Evolutionary conservation across 2,329 filamentous ascomycete genomes (phyloP).

Genomic region (Penicillium paneum): DNA sequence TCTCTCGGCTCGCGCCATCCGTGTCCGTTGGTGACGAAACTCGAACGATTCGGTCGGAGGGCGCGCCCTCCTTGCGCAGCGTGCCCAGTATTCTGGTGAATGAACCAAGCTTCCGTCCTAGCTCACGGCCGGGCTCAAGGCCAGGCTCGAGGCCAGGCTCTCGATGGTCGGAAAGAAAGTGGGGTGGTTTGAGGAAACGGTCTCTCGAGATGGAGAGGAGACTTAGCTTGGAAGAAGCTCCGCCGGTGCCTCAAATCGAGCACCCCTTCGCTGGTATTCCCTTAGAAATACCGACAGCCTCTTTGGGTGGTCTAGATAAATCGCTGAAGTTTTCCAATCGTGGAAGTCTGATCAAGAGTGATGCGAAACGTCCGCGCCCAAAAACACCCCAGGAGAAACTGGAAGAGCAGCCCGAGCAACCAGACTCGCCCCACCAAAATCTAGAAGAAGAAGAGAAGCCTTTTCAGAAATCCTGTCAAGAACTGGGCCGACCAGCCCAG

Average conservation of each 20-base stretch:
- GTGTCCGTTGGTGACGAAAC: slow-evolving; percentile 12
- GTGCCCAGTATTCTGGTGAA: slow-evolving; percentile 43
- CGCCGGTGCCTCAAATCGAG: slow-evolving; percentile 35
- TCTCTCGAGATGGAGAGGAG: slow-evolving; percentile 35
- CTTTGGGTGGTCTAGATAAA: slow-evolving; percentile 52
- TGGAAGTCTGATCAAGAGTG: slow-evolving; percentile 58
- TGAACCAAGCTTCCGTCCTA: slow-evolving; percentile 30
- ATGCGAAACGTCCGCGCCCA: slow-evolving; percentile 29
- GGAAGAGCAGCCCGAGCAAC: slow-evolving; percentile 7
- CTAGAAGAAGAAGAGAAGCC: slow-evolving; percentile 4
- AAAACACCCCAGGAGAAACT: slow-evolving; percentile 29
- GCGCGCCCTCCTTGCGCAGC: slow-evolving; percentile 31
- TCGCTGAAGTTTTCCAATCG: slow-evolving; percentile 59
- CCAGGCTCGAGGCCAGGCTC: slow-evolving; percentile 40
- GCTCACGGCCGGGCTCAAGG: slow-evolving; percentile 29
- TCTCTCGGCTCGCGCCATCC: slow-evolving; percentile 14
- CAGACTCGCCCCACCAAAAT: slow-evolving; percentile 6
- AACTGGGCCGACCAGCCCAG: slow-evolving; percentile 2
- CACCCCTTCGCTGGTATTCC: slow-evolving; percentile 49
- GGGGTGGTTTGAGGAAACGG: slow-evolving; percentile 36
- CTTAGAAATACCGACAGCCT: slow-evolving; percentile 54
- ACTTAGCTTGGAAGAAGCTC: slow-evolving; percentile 27
- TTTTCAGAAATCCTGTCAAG: slow-evolving; percentile 2
- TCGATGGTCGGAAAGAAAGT: slow-evolving; percentile 46
- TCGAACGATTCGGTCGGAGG: slow-evolving; percentile 18